Percentiles rank a stretch among this genome's conserved stretches.
These are phyloP conservation scores for Chrysophaeum taylorii DNA, from an alignment of 352 stramenopile genomes.

Conservation along the genomic window DNA sequence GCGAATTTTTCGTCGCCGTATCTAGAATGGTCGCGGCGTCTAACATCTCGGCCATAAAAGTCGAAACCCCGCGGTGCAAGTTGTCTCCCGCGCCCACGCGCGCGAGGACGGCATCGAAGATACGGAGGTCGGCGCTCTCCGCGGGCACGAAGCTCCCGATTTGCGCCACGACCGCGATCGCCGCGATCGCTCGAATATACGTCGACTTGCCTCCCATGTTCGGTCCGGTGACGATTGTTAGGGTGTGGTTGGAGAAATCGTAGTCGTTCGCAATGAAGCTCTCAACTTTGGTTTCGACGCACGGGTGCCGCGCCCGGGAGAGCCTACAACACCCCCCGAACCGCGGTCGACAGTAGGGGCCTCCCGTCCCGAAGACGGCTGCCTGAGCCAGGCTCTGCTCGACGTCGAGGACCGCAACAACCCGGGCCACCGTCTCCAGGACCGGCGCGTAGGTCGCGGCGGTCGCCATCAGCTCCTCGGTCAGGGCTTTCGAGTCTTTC, in stretches of 20 bases:
- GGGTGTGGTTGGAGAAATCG: slow-evolving; percentile 59
- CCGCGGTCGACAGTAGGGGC: slow-evolving; percentile 50
- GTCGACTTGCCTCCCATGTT: slow-evolving; percentile 97
- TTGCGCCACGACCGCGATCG: slow-evolving; percentile 73
- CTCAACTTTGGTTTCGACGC: slow-evolving; percentile 93
- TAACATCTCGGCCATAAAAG: slow-evolving; percentile 99
- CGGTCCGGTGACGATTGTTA: slow-evolving; percentile 91
- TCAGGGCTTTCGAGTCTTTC: slow-evolving; percentile 69
- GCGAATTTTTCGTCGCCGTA: slow-evolving; percentile 69
- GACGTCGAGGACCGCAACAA: slow-evolving; percentile 84
- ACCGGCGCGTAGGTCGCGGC: slow-evolving; percentile 88
- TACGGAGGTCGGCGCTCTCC: slow-evolving; percentile 66
- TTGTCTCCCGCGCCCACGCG: slow-evolving; percentile 90
- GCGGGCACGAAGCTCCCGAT: slow-evolving; percentile 93
- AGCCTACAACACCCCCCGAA: slow-evolving; percentile 39
- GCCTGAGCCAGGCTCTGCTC: slow-evolving; percentile 82
- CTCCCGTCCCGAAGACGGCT: slow-evolving; percentile 66
- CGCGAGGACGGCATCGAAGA: slow-evolving; percentile 90
- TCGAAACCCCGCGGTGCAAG: slow-evolving; percentile 92
- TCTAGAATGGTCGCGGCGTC: slow-evolving; percentile 87
- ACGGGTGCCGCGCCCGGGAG: slow-evolving; percentile 82
- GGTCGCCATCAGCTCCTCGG: slow-evolving; percentile 80
- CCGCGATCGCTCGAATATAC: slow-evolving; percentile 90
- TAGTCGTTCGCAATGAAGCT: slow-evolving; percentile 98
- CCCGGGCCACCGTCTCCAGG: slow-evolving; percentile 70